Evolutionary conservation across 306 rosid genomes (phyloP), one percentile per base, ranked within the genome.

Genomic region (Sophora flavescens): DNA sequence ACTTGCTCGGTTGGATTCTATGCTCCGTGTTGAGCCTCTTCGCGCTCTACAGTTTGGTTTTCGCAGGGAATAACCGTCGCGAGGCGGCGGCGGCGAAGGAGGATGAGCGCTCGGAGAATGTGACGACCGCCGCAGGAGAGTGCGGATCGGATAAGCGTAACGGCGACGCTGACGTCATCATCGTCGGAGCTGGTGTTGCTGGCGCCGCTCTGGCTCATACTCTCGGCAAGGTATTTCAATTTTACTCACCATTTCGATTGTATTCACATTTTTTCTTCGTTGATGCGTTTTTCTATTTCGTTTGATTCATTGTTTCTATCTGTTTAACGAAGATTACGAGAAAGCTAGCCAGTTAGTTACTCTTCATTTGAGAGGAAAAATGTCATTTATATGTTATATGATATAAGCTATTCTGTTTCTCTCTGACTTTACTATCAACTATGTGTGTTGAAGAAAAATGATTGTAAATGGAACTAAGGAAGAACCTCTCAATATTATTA

Each of bases 121-220:
- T 85, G 62, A 76, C 81, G 5, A 81, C 87, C 54, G 32, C 78
- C 0, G 81, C 74, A 11, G 90, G 86, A 62, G 93, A 90, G 88
- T 80, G 93, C 32, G 75, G 90, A 89, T 90, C 96, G 72, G 69
- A 30, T 51, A 67, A 63, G 10, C 53, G 63, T 51, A 36, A 45
- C 11, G 71, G 75, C 36, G 90, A 88, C 32, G 85, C 82, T 22
- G 97, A 95, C 67, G 88, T 95, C 41, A 90, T 95, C 72, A 84
- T 95, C 72, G 99, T 92, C 59, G 99, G 99, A 36, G 99, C 99
- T 6, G 99, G 99, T 35, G 96, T 95, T 28, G 99, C 99, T 48
- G 99, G 99, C 54, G 66, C 97, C 5, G 97, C 99, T 80, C 93
- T 95, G 4, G 97, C 99, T 44, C 88, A 89, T 81, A 95, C 99